phyloP scores from a whole-genome alignment of 768 basidiomycete species.

The Kwoniella sp. region DNA sequence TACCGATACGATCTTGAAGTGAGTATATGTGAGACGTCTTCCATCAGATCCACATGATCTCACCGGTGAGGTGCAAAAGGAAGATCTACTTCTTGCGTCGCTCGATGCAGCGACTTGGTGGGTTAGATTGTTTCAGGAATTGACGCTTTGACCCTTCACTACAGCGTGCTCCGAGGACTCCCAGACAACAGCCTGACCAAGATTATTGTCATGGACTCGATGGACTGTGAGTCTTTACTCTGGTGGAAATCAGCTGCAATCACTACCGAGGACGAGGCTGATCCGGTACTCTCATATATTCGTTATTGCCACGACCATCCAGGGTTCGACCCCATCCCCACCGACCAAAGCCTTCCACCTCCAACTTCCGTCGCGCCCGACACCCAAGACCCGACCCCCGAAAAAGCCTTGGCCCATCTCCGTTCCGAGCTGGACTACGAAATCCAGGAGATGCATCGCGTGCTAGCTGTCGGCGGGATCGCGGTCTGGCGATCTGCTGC shows the following conservation, averaged over 20 bases:
- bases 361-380: conserved; percentile 52
- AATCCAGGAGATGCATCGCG: conserved; percentile 63
- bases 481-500: conserved; percentile 71
- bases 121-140: not conserved
- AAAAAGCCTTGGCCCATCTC: conserved; percentile 50
- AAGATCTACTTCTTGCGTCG: no score
- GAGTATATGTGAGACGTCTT: conserved; percentile 32
- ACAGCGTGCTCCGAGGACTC: conserved; percentile 61
- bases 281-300: not conserved
- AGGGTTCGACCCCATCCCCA: conserved; percentile 55
- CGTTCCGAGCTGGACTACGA: conserved; percentile 63
- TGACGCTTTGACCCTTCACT: conserved; percentile 8
- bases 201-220: conserved; percentile 72
- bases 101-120: no score
- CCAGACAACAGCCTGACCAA: conserved; percentile 63
- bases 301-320: not conserved
- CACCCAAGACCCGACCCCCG: conserved; percentile 61
- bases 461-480: conserved; percentile 64
- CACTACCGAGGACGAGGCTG: not conserved
- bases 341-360: conserved; percentile 41
- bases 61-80: no score
- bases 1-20: conserved; percentile 73
- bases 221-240: conserved; percentile 55
- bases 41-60: not conserved
- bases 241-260: not conserved